Percentiles rank a stretch among this genome's conserved stretches.
phyloP scores from a whole-genome alignment of 305 asterid species.

The Ajuga reptans region DNA sequence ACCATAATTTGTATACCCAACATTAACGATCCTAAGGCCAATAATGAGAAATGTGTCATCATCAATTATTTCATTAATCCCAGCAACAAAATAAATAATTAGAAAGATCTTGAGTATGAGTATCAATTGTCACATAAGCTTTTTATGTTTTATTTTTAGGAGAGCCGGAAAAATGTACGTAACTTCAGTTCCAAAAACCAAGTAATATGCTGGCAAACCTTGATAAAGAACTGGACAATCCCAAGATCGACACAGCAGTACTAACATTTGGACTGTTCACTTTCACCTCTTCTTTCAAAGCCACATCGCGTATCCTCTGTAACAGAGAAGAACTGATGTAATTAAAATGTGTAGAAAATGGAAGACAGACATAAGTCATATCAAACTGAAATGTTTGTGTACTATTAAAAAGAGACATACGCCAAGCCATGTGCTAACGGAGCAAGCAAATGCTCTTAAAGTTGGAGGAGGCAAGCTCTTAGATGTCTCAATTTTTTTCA shows the following conservation, averaged over 20 bases:
- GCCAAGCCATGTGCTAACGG: constrained; percentile 66
- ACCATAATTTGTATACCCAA: not conserved
- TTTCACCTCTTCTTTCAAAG: constrained; percentile 78
- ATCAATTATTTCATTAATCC: constrained; percentile 10
- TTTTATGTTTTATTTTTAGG: not conserved
- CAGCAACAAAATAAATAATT: not conserved
- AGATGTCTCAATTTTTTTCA: constrained; percentile 48
- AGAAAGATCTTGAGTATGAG: not conserved
- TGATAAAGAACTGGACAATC: constrained; percentile 78
- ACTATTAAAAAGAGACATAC: constrained; percentile 31
- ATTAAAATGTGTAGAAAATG: constrained; percentile 2
- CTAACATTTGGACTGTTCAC: constrained; percentile 40
- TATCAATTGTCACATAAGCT: not conserved
- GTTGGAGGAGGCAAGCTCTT: constrained; percentile 64
- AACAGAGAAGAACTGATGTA: constrained; percentile 5
- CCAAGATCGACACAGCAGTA: constrained; percentile 66
- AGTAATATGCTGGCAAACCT: constrained; percentile 44
- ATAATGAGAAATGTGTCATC: constrained; percentile 13
- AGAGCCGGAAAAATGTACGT: not conserved
- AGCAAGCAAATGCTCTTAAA: constrained; percentile 70
- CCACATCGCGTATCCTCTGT: constrained; percentile 69
- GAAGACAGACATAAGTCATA: constrained; percentile 2
- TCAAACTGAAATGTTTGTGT: not conserved
- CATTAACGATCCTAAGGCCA: not conserved
- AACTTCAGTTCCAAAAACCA: constrained; percentile 5